Evolutionary conservation across 495 filamentous ascomycete species (phyloP).

Genomic region (Aspergillus hancockii): DNA sequence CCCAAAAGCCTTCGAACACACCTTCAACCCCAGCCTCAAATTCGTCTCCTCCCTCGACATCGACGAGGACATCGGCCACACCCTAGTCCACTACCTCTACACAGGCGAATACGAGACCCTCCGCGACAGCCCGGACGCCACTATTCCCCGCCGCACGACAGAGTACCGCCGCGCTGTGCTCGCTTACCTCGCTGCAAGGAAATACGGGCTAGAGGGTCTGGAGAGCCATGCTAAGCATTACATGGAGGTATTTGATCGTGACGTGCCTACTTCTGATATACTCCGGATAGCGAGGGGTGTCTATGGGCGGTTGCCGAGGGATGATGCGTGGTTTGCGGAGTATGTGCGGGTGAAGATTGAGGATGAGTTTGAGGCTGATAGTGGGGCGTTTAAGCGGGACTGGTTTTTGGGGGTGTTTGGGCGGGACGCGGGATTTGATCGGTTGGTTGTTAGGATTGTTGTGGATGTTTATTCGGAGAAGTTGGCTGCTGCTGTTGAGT

Average conservation of each 20-base stretch:
- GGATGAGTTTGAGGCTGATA: slow-evolving; percentile 13
- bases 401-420: slow-evolving; percentile 2
- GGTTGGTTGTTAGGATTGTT: slow-evolving; percentile 3
- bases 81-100: slow-evolving; percentile 18
- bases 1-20: slow-evolving; percentile 75
- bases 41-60: slow-evolving; percentile 8
- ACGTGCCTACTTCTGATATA: slow-evolving; percentile 9
- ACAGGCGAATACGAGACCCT: slow-evolving; percentile 17
- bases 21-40: slow-evolving; percentile 4
- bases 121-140: background rate
- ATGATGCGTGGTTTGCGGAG: slow-evolving; percentile 13
- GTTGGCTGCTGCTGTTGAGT: background rate
- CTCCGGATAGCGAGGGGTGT: slow-evolving; percentile 5
- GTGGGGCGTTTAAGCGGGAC: slow-evolving; percentile 2
- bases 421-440: slow-evolving; percentile 7
- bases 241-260: slow-evolving; percentile 11
- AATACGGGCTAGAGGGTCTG: slow-evolving; percentile 10
- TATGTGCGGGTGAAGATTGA: slow-evolving; percentile 10
- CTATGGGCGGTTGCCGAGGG: slow-evolving; percentile 4
- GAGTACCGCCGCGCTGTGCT: slow-evolving; percentile 11
- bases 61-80: slow-evolving; percentile 22
- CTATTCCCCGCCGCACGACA: background rate
- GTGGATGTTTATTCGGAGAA: slow-evolving; percentile 4
- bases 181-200: slow-evolving; percentile 1
- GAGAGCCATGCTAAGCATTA: slow-evolving; percentile 4